These are phyloP conservation scores for Trypanosomatidae sp. DNA, from an alignment of 208 protist genomes.

Conservation along the genomic window DNA sequence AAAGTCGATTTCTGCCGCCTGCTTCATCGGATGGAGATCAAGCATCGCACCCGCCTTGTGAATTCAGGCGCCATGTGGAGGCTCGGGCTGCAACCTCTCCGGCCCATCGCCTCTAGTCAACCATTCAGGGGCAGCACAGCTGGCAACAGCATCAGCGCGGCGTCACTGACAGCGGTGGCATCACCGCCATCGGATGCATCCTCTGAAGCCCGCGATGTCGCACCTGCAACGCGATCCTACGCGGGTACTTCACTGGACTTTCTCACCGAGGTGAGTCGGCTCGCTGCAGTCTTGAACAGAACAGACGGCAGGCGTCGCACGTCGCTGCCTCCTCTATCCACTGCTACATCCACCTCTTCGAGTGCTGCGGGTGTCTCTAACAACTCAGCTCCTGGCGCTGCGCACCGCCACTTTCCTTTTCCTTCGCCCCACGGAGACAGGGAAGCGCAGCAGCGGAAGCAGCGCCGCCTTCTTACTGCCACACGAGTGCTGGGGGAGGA, in stretches of 20 bases:
- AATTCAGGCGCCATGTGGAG: slow-evolving; percentile 39
- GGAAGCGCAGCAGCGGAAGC: slow-evolving; percentile 18
- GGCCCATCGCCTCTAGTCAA: not conserved
- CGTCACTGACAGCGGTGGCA: not conserved
- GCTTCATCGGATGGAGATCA: slow-evolving; percentile 29
- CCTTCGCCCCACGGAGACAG: not conserved
- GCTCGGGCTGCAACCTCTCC: slow-evolving; percentile 32
- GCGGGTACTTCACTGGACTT: slow-evolving; percentile 7
- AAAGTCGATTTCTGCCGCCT: slow-evolving; percentile 33
- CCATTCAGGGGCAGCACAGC: not conserved
- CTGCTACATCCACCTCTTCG: not conserved
- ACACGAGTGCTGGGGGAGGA: slow-evolving; percentile 51
- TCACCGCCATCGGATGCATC: not conserved
- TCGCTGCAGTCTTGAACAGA: slow-evolving; percentile 2
- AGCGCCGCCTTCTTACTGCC: slow-evolving; percentile 33
- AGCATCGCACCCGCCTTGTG: slow-evolving; percentile 38
- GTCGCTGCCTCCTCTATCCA: not conserved
- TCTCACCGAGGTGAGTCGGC: slow-evolving; percentile 7
- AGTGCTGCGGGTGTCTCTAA: not conserved
- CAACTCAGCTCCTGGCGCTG: not conserved
- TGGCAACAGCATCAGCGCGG: not conserved
- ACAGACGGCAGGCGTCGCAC: not conserved
- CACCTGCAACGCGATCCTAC: not conserved
- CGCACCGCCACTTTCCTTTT: not conserved
- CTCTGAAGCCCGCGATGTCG: not conserved